Evolutionary conservation across 2,329 filamentous ascomycete genomes (phyloP).

Genomic region (Ceratocystis harringtonii): DNA sequence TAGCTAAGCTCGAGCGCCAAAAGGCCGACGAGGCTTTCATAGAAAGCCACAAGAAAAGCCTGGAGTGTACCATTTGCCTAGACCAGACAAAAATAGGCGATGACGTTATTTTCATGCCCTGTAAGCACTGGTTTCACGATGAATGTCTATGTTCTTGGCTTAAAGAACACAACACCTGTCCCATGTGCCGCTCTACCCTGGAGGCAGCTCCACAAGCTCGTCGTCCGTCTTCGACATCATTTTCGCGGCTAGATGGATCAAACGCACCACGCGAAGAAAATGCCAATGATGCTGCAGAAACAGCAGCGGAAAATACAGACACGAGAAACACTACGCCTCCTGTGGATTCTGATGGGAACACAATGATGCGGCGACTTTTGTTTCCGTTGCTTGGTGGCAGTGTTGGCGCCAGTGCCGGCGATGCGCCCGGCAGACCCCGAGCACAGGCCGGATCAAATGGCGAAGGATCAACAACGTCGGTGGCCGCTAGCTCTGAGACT

Average conservation of each 20-base stretch:
- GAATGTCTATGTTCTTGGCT: constrained; percentile 73
- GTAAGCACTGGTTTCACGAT: constrained; percentile 87
- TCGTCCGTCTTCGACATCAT: not conserved
- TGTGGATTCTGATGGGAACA: not conserved
- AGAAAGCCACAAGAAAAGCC: constrained; percentile 27
- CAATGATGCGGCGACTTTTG: not conserved
- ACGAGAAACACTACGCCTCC: not conserved
- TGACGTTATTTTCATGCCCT: constrained; percentile 64
- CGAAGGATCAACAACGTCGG: not conserved
- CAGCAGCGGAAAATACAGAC: not conserved
- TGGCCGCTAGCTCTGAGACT: not conserved
- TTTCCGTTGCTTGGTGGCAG: not conserved
- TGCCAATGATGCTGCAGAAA: not conserved
- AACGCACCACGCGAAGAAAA: not conserved
- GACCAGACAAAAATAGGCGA: constrained; percentile 61
- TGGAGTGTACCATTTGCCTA: constrained; percentile 91
- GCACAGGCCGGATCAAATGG: not conserved
- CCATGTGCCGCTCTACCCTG: constrained; percentile 54
- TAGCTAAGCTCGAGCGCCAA: constrained; percentile 57
- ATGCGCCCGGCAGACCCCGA: not conserved
- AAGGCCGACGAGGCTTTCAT: constrained; percentile 45
- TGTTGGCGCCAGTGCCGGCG: not conserved
- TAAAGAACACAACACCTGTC: constrained; percentile 82
- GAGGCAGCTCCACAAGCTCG: constrained; percentile 22
- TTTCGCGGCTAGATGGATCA: not conserved